phyloP scores from a whole-genome alignment of 371 early-diverging fungal species.

The Mortierella sp. region DNA sequence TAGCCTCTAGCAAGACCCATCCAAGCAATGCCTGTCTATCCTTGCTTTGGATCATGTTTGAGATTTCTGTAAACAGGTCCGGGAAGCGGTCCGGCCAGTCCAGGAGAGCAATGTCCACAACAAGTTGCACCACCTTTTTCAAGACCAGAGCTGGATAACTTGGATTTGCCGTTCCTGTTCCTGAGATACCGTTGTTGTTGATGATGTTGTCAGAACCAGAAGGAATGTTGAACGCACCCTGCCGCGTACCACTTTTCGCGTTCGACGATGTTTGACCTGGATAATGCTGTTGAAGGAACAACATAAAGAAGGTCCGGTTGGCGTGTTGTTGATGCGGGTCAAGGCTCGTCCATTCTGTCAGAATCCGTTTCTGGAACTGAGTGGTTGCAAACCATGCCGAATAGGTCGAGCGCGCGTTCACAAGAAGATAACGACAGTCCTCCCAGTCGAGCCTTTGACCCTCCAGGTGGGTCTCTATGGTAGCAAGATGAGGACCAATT shows the following conservation, averaged over 20 bases:
- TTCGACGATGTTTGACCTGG: not conserved
- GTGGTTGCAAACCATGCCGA: conserved; percentile 46
- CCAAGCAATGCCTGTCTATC: conserved; percentile 32
- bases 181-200: conserved; percentile 2
- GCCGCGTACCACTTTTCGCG: not conserved
- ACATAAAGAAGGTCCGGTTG: conserved; percentile 35
- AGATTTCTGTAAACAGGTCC: conserved; percentile 48
- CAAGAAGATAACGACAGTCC: conserved; percentile 41
- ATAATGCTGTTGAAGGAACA: conserved; percentile 37
- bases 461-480: conserved; percentile 43
- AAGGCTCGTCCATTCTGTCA: conserved; percentile 32
- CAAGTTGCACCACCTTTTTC: conserved; percentile 44
- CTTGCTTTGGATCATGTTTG: conserved; percentile 35
- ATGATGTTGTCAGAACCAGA: conserved; percentile 6
- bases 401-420: conserved; percentile 40
- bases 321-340: conserved; percentile 28
- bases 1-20: conserved; percentile 45
- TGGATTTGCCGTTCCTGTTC: not conserved
- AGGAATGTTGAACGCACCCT: not conserved
- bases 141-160: conserved; percentile 36
- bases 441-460: conserved; percentile 25
- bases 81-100: conserved; percentile 50
- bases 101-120: conserved; percentile 41
- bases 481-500: not conserved
- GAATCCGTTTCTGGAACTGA: conserved; percentile 45